phyloP scores from a whole-genome alignment of 306 rosid genomes.

The Sophora flavescens region DNA sequence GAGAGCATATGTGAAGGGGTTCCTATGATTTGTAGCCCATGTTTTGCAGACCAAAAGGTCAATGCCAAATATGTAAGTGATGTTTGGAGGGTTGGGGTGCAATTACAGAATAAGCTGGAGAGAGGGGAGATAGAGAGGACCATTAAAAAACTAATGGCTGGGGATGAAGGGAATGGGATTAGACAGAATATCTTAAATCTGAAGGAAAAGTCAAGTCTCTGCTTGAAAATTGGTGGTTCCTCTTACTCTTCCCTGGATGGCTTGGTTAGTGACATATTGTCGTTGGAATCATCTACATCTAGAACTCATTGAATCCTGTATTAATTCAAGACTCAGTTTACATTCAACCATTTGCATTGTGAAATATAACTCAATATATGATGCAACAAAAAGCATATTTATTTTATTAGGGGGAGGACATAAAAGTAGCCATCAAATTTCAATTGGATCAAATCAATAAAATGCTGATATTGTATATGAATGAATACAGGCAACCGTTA shows the following conservation, averaged over 20 bases:
- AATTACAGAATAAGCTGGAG: conserved; percentile 48
- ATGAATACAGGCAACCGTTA: background rate
- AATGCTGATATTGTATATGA: conserved; percentile 21
- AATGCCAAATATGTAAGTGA: conserved; percentile 62
- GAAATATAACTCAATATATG: background rate
- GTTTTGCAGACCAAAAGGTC: conserved; percentile 62
- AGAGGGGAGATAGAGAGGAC: conserved; percentile 60
- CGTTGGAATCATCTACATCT: conserved; percentile 41
- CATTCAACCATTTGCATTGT: conserved; percentile 27
- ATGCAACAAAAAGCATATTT: background rate
- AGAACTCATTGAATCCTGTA: conserved; percentile 37
- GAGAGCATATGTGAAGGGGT: conserved; percentile 73
- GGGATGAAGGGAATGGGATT: conserved; percentile 53
- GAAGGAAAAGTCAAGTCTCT: conserved; percentile 57
- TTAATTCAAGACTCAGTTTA: conserved; percentile 1
- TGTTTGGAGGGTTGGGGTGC: conserved; percentile 67
- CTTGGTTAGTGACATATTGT: conserved; percentile 50
- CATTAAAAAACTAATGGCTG: conserved; percentile 50
- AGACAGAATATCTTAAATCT: conserved; percentile 54
- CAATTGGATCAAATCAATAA: conserved; percentile 18
- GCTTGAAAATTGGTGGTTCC: conserved; percentile 52
- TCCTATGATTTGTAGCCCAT: conserved; percentile 72
- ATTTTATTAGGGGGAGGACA: conserved; percentile 4
- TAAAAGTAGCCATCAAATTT: background rate
- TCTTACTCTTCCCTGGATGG: conserved; percentile 48